Evolutionary conservation across 495 filamentous ascomycete genomes (phyloP).

Genomic region (Lasiosphaeris hirsuta): DNA sequence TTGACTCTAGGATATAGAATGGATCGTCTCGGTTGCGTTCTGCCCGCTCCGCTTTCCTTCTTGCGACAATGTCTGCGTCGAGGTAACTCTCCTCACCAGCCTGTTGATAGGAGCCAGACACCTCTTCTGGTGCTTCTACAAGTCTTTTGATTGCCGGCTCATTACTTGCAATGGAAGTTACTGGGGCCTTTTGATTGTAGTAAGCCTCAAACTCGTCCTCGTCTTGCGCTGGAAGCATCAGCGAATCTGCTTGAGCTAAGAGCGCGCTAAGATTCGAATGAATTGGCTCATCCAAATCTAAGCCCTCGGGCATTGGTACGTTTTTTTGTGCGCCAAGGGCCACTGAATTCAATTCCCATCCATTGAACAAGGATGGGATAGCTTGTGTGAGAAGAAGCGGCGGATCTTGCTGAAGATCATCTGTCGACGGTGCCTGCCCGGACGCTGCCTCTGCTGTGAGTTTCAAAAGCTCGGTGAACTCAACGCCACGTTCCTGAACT

Average conservation of each 20-base stretch:
- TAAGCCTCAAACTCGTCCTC: conserved; percentile 67
- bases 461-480: conserved; percentile 84
- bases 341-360: conserved; percentile 88
- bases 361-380: conserved; percentile 80
- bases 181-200: conserved; percentile 58
- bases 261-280: conserved; percentile 66
- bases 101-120: conserved; percentile 60
- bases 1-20: conserved; percentile 77
- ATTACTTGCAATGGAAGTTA: conserved; percentile 35
- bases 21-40: conserved; percentile 89
- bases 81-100: conserved; percentile 54
- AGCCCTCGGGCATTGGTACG: conserved; percentile 69
- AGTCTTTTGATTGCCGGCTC: conserved; percentile 54
- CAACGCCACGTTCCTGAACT: conserved; percentile 93
- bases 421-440: conserved; percentile 55
- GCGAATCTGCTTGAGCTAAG: conserved; percentile 56
- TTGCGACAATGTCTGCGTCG: conserved; percentile 59
- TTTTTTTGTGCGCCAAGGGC: conserved; percentile 79
- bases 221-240: conserved; percentile 49
- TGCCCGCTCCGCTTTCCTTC: conserved; percentile 62
- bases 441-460: conserved; percentile 75
- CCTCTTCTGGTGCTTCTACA: conserved; percentile 40
- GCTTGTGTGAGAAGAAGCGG: conserved; percentile 82
- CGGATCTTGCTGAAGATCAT: conserved; percentile 55
- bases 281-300: conserved; percentile 77